phyloP scores from a whole-genome alignment of 2,329 filamentous ascomycete species.

The Penicillium sp. region DNA sequence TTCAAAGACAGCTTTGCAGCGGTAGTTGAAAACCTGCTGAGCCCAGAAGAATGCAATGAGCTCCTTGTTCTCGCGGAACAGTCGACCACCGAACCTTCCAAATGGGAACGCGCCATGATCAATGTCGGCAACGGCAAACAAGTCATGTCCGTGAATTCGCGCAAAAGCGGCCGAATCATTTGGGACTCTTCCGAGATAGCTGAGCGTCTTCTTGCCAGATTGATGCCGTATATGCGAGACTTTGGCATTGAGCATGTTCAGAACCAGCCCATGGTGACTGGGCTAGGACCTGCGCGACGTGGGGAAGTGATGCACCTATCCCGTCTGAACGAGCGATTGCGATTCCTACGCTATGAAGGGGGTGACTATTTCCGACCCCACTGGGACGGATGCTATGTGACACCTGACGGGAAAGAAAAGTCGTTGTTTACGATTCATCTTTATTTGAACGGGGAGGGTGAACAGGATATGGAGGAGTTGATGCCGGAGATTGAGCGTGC shows the following conservation, averaged over 20 bases:
- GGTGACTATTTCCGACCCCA: conserved; percentile 75
- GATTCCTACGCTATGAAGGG: conserved; percentile 69
- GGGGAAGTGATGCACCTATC: conserved; percentile 37
- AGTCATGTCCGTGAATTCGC: conserved; percentile 54
- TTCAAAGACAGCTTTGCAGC: conserved; percentile 58
- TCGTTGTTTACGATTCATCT: conserved; percentile 57
- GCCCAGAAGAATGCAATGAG: conserved; percentile 59
- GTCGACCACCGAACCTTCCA: conserved; percentile 26
- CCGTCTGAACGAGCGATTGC: conserved; percentile 68
- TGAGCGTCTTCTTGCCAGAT: conserved; percentile 60
- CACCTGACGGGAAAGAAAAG: conserved; percentile 51
- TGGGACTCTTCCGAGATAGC: conserved; percentile 66
- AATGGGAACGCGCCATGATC: conserved; percentile 69
- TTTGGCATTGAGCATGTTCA: conserved; percentile 46
- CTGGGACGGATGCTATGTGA: conserved; percentile 64
- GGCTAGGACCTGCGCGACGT: conserved; percentile 43
- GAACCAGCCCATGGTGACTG: conserved; percentile 44
- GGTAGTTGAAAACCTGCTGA: conserved; percentile 63
- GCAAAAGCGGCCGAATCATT: conserved; percentile 74
- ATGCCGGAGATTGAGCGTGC: conserved; percentile 17
- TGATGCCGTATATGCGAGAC: conserved; percentile 47
- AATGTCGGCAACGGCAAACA: conserved; percentile 64
- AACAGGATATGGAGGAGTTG: conserved; percentile 34
- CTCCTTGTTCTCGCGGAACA: conserved; percentile 55
- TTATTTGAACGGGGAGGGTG: conserved; percentile 51